Evolutionary conservation across 257 asterid species (phyloP).

Genomic region (Nicotiana tomentosiformis): DNA sequence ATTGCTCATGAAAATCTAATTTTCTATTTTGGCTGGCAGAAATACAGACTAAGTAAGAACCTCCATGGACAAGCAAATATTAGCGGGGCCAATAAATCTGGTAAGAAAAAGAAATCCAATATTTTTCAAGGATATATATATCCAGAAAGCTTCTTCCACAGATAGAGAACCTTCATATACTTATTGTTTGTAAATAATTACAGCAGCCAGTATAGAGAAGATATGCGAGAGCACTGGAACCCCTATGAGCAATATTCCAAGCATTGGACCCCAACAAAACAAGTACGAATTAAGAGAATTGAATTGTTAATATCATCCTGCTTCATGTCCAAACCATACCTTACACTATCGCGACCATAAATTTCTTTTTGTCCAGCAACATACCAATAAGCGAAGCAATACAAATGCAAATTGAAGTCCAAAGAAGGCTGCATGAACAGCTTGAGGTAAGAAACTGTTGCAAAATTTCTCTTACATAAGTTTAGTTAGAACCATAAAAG

Average conservation of each 20-base stretch:
- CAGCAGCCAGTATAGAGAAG: slow-evolving; percentile 51
- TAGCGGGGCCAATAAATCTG: slow-evolving; percentile 53
- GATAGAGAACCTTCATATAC: slow-evolving; percentile 6
- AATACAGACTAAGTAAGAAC: slow-evolving; percentile 86
- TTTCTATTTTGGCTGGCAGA: slow-evolving; percentile 41
- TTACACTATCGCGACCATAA: neutral
- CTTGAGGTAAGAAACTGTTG: slow-evolving; percentile 55
- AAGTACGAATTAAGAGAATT: slow-evolving; percentile 36
- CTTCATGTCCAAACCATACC: neutral
- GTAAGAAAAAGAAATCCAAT: slow-evolving; percentile 44
- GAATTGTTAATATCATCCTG: neutral
- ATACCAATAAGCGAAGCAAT: slow-evolving; percentile 63
- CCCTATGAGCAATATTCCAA: slow-evolving; percentile 35
- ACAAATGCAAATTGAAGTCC: slow-evolving; percentile 88
- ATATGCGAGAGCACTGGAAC: slow-evolving; percentile 45
- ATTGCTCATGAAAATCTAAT: neutral
- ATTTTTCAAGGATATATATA: slow-evolving; percentile 8
- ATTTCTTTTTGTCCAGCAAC: slow-evolving; percentile 41
- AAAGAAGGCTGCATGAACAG: slow-evolving; percentile 75
- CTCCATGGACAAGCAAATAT: slow-evolving; percentile 62
- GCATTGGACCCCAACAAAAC: slow-evolving; percentile 41
- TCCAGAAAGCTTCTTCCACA: neutral
- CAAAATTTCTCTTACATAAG: neutral
- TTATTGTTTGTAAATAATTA: slow-evolving; percentile 25
- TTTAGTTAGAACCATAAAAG: neutral